Percentiles rank a stretch among this genome's conserved stretches.
Conservation (phyloP, 2,329 filamentous ascomycete species). For the Aureobasidium musti region DNA sequence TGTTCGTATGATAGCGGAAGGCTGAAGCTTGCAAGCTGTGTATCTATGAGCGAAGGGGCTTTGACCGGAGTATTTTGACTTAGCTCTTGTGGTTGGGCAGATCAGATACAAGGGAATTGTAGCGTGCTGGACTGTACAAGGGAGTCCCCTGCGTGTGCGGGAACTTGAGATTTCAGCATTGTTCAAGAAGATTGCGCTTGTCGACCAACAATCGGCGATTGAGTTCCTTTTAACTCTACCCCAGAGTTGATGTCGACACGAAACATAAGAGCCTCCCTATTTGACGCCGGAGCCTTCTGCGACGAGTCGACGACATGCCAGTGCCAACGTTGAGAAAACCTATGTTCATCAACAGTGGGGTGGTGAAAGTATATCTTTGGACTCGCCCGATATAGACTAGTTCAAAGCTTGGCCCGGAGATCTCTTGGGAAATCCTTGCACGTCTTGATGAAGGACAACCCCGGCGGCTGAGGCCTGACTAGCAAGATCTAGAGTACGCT, state of each 20-base stretch:
- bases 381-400: neutral
- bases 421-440: constrained; percentile 26
- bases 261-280: constrained; percentile 6
- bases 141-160: constrained; percentile 3
- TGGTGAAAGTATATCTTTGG: constrained; percentile 9
- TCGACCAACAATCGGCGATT: constrained; percentile 19
- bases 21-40: neutral
- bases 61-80: neutral
- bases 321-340: neutral
- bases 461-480: constrained; percentile 14
- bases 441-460: neutral
- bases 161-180: neutral
- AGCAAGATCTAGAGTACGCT: constrained; percentile 1
- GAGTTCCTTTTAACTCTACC: neutral
- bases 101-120: neutral
- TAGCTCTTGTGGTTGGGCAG: neutral
- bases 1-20: neutral
- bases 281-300: constrained; percentile 6
- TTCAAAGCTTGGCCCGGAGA: constrained; percentile 25
- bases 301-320: neutral
- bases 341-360: neutral
- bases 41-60: neutral
- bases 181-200: neutral
- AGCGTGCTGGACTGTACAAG: constrained; percentile 1
- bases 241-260: constrained; percentile 5